Evolutionary conservation across 2,329 filamentous ascomycete species (phyloP).

Genomic region (Cryphonectria parasitica): DNA sequence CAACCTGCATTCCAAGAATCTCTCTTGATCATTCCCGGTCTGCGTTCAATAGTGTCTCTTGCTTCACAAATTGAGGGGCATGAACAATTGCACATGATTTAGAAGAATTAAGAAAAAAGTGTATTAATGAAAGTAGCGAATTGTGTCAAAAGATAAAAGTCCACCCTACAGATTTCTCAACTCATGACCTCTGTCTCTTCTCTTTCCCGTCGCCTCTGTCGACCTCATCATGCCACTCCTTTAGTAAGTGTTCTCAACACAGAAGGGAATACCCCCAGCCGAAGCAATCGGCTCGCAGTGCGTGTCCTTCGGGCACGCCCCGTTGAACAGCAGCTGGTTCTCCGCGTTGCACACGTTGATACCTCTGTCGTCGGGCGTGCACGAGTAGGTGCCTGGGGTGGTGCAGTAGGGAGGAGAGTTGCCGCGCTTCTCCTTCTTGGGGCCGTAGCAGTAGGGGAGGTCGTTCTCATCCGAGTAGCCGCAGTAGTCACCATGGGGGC

Average conservation of each 20-base stretch:
- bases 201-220: neutral
- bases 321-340: slow-evolving; percentile 29
- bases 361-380: slow-evolving; percentile 14
- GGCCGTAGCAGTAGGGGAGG: slow-evolving; percentile 27
- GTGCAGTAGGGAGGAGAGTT: slow-evolving; percentile 13
- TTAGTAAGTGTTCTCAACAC: slow-evolving; percentile 21
- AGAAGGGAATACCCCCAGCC: slow-evolving; percentile 26
- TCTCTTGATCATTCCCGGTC: no score
- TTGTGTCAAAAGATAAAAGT: neutral
- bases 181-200: neutral
- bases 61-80: neutral
- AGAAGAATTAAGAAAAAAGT: neutral
- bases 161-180: neutral
- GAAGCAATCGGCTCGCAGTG: slow-evolving; percentile 24
- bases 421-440: slow-evolving; percentile 18
- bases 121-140: neutral
- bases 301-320: slow-evolving; percentile 21
- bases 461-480: slow-evolving; percentile 17
- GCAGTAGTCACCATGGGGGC: slow-evolving; percentile 25
- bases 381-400: slow-evolving; percentile 27
- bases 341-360: slow-evolving; percentile 29
- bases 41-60: no score
- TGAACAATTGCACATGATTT: neutral
- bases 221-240: neutral
- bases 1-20: no score